Conservation (phyloP, 2,329 filamentous ascomycete genomes). For the Pyrenochaeta sp. region DNA sequence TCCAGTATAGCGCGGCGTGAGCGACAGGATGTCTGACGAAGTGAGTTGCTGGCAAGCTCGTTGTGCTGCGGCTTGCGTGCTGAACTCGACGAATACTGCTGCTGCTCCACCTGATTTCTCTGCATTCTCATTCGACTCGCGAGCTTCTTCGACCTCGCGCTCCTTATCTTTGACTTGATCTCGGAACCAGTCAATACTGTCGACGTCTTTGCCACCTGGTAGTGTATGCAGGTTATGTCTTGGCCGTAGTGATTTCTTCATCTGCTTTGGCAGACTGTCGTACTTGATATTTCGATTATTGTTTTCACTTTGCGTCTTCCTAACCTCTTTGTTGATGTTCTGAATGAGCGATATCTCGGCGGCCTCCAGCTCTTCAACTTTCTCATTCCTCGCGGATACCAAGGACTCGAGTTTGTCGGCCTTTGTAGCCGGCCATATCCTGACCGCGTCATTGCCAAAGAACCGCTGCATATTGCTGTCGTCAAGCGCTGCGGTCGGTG, state of each 20-base stretch:
- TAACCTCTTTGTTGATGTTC: constrained; percentile 76
- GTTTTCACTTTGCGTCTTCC: constrained; percentile 67
- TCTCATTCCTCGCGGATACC: constrained; percentile 81
- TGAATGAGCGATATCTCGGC: constrained; percentile 88
- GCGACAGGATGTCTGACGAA: constrained; percentile 66
- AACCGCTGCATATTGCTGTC: constrained; percentile 79
- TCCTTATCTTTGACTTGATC: constrained; percentile 78
- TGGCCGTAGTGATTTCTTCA: constrained; percentile 68
- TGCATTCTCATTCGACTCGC: constrained; percentile 70
- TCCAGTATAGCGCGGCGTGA: constrained; percentile 86
- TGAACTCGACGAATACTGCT: constrained; percentile 91
- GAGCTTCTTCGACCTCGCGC: constrained; percentile 73
- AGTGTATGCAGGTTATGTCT: constrained; percentile 46
- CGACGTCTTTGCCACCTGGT: constrained; percentile 84
- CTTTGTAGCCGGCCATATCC: constrained; percentile 84
- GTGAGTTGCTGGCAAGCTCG: constrained; percentile 73
- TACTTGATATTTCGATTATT: constrained; percentile 57
- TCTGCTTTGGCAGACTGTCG: constrained; percentile 61
- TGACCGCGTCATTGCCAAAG: constrained; percentile 81
- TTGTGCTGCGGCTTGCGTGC: constrained; percentile 82
- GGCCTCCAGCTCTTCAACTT: constrained; percentile 81
- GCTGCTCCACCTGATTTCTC: constrained; percentile 67
- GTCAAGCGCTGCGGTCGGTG: constrained; percentile 80
- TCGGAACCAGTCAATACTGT: constrained; percentile 92
- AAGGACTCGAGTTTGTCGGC: constrained; percentile 79